These are phyloP conservation scores for Allantophomopsis cytisporea DNA, from an alignment of 2,329 filamentous ascomycete genomes.

Conservation along the genomic window DNA sequence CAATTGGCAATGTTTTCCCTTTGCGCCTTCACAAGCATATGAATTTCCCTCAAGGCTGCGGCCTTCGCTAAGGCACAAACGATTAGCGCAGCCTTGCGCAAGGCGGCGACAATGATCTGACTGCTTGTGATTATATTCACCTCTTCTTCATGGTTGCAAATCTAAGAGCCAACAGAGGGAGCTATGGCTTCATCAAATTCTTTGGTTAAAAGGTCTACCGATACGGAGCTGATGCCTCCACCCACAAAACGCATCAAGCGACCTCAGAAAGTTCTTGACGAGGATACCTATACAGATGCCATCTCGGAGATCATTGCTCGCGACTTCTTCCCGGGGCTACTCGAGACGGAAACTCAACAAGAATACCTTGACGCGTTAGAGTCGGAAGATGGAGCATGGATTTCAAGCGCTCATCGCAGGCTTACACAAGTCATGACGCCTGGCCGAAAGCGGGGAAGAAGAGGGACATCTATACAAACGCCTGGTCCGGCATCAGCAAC, in stretches of 20 bases:
- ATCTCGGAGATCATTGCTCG: constrained; percentile 89
- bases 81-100: too few species aligned
- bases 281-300: constrained; percentile 84
- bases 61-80: too few species aligned
- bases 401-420: constrained; percentile 61
- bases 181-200: constrained; percentile 30
- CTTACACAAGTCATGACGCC: constrained; percentile 75
- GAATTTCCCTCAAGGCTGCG: too few species aligned
- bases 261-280: constrained; percentile 76
- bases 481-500: constrained; percentile 31
- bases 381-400: constrained; percentile 76
- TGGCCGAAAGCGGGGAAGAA: constrained; percentile 30
- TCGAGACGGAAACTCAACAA: constrained; percentile 75
- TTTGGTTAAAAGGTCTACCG: constrained; percentile 46
- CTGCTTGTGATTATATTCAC: too few species aligned
- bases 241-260: constrained; percentile 91
- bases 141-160: too few species aligned
- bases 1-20: too few species aligned
- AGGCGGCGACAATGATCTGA: too few species aligned
- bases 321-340: constrained; percentile 89
- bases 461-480: constrained; percentile 19
- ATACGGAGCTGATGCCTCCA: constrained; percentile 72
- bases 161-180: background rate
- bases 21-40: too few species aligned
- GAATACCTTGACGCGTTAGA: constrained; percentile 89